Evolutionary conservation across 169 alveolate species (phyloP), one percentile per base, ranked within the genome.

Genomic region (Eimeria tenella): DNA sequence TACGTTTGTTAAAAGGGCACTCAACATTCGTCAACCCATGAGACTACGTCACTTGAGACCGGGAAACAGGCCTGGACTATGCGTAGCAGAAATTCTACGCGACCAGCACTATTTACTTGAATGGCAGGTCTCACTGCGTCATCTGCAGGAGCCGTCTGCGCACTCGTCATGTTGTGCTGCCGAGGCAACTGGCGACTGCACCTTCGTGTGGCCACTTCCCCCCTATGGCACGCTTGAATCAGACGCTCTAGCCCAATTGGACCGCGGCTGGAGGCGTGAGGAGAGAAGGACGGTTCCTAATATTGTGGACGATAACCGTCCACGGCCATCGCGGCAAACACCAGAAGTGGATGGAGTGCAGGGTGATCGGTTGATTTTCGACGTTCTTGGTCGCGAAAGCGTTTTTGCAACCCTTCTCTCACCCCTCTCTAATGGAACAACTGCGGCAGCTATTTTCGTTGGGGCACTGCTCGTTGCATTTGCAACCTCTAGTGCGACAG

Each of bases 391-490:
- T 63, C 77, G 92, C 56, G 92, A 79, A 23, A 42, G 81, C 53
- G 79, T 60, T 11, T 62, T 84, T 63, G 92, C 92, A 60, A 84
- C 81, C 65, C 92, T 84, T 56, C 81, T 84, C 68, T 84, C 79
- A 55, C 92, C 92, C 15, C 81, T 84, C 15, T 60, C 92, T 49
- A 10, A 60, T 52, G 92, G 92, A 63, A 84, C 81, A 8, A 84
- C 92, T 63, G 92, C 92, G 50, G 92, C 70, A 11, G 92, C 92
- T 31, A 84, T 84, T 49, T 56, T 63, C 23, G 92, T 84, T 13
- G 81, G 92, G 81, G 92, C 92, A 49, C 63, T 84, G 49, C 92
- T 84, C n/a, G 92, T 84, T 62, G 92, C 92, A 25, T 81, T 84
- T 49, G 92, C 92, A 23, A 63, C 92, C 65, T 56, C 92, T 62